These are phyloP conservation scores for Coniella lustricola DNA, from an alignment of 2,329 filamentous ascomycete species.

Conservation along the genomic window DNA sequence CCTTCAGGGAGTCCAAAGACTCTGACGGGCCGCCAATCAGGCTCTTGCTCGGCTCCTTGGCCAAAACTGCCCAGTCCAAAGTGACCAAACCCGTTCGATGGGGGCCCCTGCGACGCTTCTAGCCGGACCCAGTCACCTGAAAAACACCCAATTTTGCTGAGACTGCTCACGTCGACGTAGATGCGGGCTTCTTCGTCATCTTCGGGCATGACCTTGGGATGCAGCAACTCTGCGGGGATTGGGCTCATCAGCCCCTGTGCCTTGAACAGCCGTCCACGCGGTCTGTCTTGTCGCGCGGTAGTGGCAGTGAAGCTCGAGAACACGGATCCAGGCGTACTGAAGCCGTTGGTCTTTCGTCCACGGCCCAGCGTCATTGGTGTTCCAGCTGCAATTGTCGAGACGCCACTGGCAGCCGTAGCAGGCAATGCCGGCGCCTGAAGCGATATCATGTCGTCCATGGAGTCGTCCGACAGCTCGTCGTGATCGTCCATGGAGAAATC, in stretches of 20 bases:
- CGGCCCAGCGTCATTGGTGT: slow-evolving; percentile 71
- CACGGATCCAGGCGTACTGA: slow-evolving; percentile 77
- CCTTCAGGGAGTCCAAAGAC: slow-evolving; percentile 84
- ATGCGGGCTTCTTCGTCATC: slow-evolving; percentile 87
- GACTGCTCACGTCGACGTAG: slow-evolving; percentile 79
- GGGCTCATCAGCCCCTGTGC: slow-evolving; percentile 65
- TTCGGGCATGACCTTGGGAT: slow-evolving; percentile 68
- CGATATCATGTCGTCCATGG: slow-evolving; percentile 88
- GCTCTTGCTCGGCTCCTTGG: slow-evolving; percentile 52
- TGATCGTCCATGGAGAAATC: slow-evolving; percentile 62
- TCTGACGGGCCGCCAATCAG: slow-evolving; percentile 73
- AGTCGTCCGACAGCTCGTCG: slow-evolving; percentile 78
- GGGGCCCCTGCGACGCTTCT: slow-evolving; percentile 69
- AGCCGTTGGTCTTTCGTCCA: slow-evolving; percentile 60
- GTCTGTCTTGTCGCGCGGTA: slow-evolving; percentile 67
- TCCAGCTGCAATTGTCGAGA: slow-evolving; percentile 72
- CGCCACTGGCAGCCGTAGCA: slow-evolving; percentile 68
- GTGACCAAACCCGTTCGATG: slow-evolving; percentile 55
- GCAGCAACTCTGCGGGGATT: slow-evolving; percentile 71
- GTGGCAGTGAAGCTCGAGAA: slow-evolving; percentile 83
- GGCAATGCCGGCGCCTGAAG: slow-evolving; percentile 72
- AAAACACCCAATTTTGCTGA: slow-evolving; percentile 90
- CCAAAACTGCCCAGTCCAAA: slow-evolving; percentile 64
- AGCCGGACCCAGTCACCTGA: slow-evolving; percentile 94
- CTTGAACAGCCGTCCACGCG: slow-evolving; percentile 74